Evolutionary conservation across 2,329 filamentous ascomycete species (phyloP), one percentile per base, ranked within the genome.

Genomic region (Lecanicillium sp.): DNA sequence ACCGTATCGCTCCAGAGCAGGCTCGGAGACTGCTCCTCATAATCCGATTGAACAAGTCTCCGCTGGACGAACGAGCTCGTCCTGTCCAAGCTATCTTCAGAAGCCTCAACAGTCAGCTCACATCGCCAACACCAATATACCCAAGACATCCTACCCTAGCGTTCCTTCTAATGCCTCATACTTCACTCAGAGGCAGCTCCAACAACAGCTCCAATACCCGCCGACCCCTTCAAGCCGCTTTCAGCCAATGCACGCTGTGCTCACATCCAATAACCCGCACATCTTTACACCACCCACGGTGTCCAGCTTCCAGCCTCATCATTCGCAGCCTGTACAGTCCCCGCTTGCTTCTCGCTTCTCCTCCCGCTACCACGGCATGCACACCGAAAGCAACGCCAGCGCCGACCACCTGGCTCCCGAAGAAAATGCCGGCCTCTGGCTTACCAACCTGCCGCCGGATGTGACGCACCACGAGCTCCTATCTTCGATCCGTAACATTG

Each of bases 381-480:
- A 62, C 33, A 60, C 49, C 5, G 44, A 50, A 4, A 49, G 46
- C 13, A 64, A 64, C 36, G 61, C 61, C 29, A 62, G 60, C 38
- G 52, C 51, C 3, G 48, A 57, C 11, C 38, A 54, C 17, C 53
- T 64, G 5, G 8, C 43, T 0, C 39, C 52, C 1, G 53, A 57
- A 10, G 38, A 62, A 22, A 77, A 74, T 51, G 73, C 71, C 22
- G 62, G 69, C 1, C 55, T 77, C 1, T 77, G 71, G 65, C 46
- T 78, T 18, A 71, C 66, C 2, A 69, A 71, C 36, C 60, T 78
- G 0, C 69, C 72, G 0, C 57, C 65, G 0, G 44, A 59, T 37
- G 52, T 69, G 30, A 64, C 57, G 2, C 59, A 66, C 29, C 46
- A 52, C 18, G 58, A 66, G 46, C 66, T 77, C 1, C 63, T 77